Evolutionary conservation across 805 yeast genomes (phyloP).

Genomic region (Metschnikowia lochheadii): DNA sequence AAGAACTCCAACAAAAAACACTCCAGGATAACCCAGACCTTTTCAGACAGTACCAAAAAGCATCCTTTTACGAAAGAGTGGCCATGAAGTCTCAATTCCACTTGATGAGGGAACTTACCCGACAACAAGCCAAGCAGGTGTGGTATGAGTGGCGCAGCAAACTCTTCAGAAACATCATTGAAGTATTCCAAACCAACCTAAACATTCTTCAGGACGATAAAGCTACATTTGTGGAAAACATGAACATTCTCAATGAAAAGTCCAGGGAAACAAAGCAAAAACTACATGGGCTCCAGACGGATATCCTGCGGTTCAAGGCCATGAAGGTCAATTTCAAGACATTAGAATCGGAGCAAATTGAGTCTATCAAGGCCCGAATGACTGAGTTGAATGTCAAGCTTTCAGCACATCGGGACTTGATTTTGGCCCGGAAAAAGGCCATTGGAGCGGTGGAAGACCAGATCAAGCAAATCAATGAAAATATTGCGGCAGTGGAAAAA

Average conservation of each 20-base stretch:
- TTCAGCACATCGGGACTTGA: constrained; percentile 9
- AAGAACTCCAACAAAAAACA: constrained; percentile 45
- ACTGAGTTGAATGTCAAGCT: constrained; percentile 16
- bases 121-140: constrained; percentile 48
- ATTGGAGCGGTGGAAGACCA: constrained; percentile 11
- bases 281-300: constrained; percentile 12
- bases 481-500: constrained; percentile 18
- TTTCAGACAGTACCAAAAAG: constrained; percentile 45
- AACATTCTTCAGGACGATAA: constrained; percentile 21
- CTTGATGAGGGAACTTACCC: constrained; percentile 46
- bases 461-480: constrained; percentile 8
- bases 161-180: constrained; percentile 43
- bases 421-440: constrained; percentile 12
- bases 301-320: constrained; percentile 17
- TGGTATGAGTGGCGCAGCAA: constrained; percentile 65
- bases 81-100: constrained; percentile 47
- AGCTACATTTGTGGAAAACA: constrained; percentile 10
- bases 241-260: constrained; percentile 13
- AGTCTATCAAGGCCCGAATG: constrained; percentile 11
- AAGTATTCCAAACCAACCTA: constrained; percentile 23
- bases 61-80: constrained; percentile 35
- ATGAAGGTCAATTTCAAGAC: constrained; percentile 14
- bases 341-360: constrained; percentile 16
- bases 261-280: constrained; percentile 9
- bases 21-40: constrained; percentile 45